These are phyloP conservation scores for Populus simonii DNA, from an alignment of 345 rosid species.

Conservation along the genomic window DNA sequence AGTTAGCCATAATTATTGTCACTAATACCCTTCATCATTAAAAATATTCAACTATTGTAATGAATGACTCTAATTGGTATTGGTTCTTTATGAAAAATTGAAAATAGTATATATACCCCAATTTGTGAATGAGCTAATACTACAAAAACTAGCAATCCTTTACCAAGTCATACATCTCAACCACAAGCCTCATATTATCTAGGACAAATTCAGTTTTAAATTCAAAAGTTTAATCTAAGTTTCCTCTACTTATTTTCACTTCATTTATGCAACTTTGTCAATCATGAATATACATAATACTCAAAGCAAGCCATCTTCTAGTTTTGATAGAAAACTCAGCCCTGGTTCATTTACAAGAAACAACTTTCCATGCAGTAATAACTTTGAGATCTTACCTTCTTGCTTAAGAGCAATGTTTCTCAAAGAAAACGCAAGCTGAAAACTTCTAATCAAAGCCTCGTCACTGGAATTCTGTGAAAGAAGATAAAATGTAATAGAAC, in stretches of 20 bases:
- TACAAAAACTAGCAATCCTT: background rate
- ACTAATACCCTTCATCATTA: background rate
- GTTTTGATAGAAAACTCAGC: background rate
- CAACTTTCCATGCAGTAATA: background rate
- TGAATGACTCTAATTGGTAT: too few species aligned
- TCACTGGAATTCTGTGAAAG: conserved; percentile 75
- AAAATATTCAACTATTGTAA: too few species aligned
- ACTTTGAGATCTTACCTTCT: conserved; percentile 55
- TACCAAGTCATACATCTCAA: background rate
- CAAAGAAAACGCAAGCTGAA: conserved; percentile 90
- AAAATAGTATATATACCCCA: too few species aligned
- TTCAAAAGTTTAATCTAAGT: background rate
- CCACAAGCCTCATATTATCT: background rate
- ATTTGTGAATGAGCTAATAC: background rate
- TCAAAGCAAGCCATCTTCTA: background rate
- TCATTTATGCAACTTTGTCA: background rate
- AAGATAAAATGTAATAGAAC: conserved; percentile 5
- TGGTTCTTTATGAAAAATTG: too few species aligned
- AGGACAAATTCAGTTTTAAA: background rate
- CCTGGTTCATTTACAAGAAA: background rate
- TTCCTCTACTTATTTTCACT: background rate
- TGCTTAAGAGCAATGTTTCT: conserved; percentile 66
- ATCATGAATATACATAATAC: background rate
- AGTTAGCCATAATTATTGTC: background rate
- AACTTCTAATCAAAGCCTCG: conserved; percentile 72